Percentiles rank a stretch among this genome's conserved stretches.
Evolutionary conservation across 1,139 yeast genomes (phyloP).

Genomic region (Scheffersomyces lignicola): DNA sequence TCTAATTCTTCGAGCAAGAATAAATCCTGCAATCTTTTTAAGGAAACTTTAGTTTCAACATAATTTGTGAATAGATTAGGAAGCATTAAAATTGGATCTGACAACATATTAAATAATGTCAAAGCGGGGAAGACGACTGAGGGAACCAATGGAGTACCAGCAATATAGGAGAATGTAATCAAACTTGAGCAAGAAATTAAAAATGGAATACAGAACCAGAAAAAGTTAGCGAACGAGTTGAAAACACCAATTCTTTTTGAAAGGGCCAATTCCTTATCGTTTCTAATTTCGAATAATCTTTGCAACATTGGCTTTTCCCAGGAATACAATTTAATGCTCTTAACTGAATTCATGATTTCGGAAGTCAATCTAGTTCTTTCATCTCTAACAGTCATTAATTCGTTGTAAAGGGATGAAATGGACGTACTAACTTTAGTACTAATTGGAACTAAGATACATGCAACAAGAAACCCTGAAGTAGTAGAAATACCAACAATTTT

Average conservation of each 20-base stretch:
- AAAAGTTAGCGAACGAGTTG: constrained; percentile 27
- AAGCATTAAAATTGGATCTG: constrained; percentile 33
- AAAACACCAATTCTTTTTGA: constrained; percentile 29
- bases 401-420: constrained; percentile 21
- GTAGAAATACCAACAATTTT: constrained; percentile 33
- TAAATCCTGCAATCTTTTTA: constrained; percentile 30
- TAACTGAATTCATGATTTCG: constrained; percentile 39
- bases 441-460: constrained; percentile 32
- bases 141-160: constrained; percentile 29
- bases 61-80: constrained; percentile 29
- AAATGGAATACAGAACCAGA: constrained; percentile 39
- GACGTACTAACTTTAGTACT: constrained; percentile 29
- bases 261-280: constrained; percentile 30
- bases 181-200: constrained; percentile 30
- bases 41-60: constrained; percentile 31
- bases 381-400: constrained; percentile 30
- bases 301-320: constrained; percentile 41
- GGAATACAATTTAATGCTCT: constrained; percentile 38
- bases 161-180: constrained; percentile 22
- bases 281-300: constrained; percentile 32
- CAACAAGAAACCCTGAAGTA: constrained; percentile 33
- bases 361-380: constrained; percentile 35
- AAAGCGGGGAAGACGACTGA: constrained; percentile 39
- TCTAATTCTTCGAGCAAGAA: constrained; percentile 33
- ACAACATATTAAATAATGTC: constrained; percentile 31